Evolutionary conservation across 108 stramenopile genomes (phyloP), one percentile per base, ranked within the genome.

Genomic region (Stephanodiscus triporus): DNA sequence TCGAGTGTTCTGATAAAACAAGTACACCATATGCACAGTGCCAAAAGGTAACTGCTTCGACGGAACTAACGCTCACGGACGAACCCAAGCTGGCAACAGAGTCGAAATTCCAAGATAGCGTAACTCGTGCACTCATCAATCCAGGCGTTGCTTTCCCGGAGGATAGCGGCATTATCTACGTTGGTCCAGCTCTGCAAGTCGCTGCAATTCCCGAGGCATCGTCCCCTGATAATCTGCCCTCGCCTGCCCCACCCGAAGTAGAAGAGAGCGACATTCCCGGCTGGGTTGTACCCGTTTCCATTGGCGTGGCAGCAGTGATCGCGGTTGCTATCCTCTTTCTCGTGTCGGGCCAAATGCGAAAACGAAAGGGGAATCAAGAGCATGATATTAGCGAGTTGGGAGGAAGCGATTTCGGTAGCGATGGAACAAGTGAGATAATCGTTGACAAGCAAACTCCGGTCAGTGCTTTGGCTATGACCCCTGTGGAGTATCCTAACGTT

Each of bases 1-100:
- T 71, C 3, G 37, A 13, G n/a, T 68, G 53, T 38, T 43, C 34
- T n/a, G 1, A 17, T 8, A 22, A 26, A 17, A 4, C 48, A 19
- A n/a, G n/a, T n/a, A 32, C 40, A 0, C 10, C 23, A 11, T 20
- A 0, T 37, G 9, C 55, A 3, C 53, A 32, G 3, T 72, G 71
- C 45, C 71, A 72, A 63, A 50, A 51, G 19, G 50, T 72, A 10
- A 40, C 50, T 2, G 49, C 71, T 36, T 49, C 50, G 26, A 49
- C 49, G 13, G 17, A 63, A 29, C 36, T 72, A 8, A 63, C 50
- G 0, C 30, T 63, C 16, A 22, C 37, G 6, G 56, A 72, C 24
- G 55, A 72, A 53, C 42, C 71, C 20, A 53, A 50, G 47, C 20
- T 29, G 36, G 59, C 37, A 3, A 72, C 56, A 6, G 30, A 61